These are phyloP conservation scores for Centrapalus pauciflorus DNA, from an alignment of 129 eudicot species.

Conservation along the genomic window DNA sequence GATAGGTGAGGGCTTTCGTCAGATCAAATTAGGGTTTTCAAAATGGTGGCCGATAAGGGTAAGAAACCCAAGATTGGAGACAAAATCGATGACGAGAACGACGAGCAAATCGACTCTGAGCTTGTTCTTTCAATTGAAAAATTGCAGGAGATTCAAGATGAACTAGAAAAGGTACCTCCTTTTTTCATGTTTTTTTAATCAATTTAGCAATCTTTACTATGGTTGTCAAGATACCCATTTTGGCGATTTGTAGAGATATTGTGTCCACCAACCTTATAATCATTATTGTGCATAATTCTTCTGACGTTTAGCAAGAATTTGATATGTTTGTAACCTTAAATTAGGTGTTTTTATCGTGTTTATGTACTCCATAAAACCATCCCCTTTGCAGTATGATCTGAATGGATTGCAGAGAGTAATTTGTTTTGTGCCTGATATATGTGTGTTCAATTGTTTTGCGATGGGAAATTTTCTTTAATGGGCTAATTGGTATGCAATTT, in stretches of 20 bases:
- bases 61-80: constrained; percentile 55
- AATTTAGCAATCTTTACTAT: not conserved
- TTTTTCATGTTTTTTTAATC: not conserved
- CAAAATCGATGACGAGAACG: constrained; percentile 41
- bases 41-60: constrained; percentile 71
- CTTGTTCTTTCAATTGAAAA: constrained; percentile 62
- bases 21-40: constrained; percentile 18
- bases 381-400: not conserved
- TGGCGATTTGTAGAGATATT: not conserved
- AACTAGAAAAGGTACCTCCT: constrained; percentile 54
- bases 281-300: not conserved
- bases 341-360: not conserved
- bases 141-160: constrained; percentile 80
- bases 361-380: too few species aligned
- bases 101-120: constrained; percentile 42
- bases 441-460: not conserved
- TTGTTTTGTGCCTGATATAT: not conserved
- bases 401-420: not conserved
- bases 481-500: not conserved
- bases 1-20: not conserved
- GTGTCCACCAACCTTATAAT: not conserved
- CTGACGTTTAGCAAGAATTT: not conserved
- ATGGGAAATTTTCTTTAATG: not conserved
- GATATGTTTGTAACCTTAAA: not conserved
- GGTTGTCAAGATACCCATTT: not conserved